These are phyloP conservation scores for Microdochium trichocladiopsis DNA, from an alignment of 2,329 filamentous ascomycete genomes.

Conservation along the genomic window DNA sequence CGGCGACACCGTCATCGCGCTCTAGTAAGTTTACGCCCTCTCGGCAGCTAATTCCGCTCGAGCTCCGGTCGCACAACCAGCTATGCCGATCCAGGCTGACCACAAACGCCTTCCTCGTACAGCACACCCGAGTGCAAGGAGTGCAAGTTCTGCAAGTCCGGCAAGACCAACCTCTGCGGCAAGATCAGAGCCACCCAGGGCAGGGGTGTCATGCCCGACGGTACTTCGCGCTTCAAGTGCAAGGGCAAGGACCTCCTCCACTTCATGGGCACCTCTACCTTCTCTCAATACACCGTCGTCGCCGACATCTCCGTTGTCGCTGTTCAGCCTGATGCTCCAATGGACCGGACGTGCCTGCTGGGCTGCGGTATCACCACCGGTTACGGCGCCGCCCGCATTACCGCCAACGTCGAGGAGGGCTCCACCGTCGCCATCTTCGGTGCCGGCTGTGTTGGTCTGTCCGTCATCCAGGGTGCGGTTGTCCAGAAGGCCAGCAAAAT, in stretches of 20 bases:
- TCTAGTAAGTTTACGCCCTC: constrained; percentile 55
- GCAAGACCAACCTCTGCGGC: constrained; percentile 98
- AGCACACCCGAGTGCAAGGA: constrained; percentile 95
- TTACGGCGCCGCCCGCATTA: constrained; percentile 92
- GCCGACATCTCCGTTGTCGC: constrained; percentile 97
- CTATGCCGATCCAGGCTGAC: constrained; percentile 7
- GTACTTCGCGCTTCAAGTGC: constrained; percentile 88
- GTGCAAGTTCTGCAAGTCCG: constrained; percentile 99
- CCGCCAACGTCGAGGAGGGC: constrained; percentile 84
- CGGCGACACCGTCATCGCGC: constrained; percentile 84
- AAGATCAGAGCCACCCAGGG: constrained; percentile 98
- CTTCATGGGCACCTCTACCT: constrained; percentile 99
- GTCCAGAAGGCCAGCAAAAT: constrained; percentile 74
- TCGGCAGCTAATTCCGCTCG: neutral
- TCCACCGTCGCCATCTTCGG: constrained; percentile 90
- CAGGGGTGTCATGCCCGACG: constrained; percentile 93
- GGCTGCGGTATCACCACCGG: constrained; percentile 98
- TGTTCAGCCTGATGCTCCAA: constrained; percentile 81
- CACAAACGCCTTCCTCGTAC: constrained; percentile 4
- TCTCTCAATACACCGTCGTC: constrained; percentile 97
- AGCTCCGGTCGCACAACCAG: constrained; percentile 1
- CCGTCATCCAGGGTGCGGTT: constrained; percentile 89
- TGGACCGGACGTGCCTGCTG: constrained; percentile 92
- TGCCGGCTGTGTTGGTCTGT: constrained; percentile 90
- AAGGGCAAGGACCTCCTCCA: constrained; percentile 93